Base-by-base conservation (phyloP, 2,329 filamentous ascomycete genomes). In the Neonectria faginata region DNA sequence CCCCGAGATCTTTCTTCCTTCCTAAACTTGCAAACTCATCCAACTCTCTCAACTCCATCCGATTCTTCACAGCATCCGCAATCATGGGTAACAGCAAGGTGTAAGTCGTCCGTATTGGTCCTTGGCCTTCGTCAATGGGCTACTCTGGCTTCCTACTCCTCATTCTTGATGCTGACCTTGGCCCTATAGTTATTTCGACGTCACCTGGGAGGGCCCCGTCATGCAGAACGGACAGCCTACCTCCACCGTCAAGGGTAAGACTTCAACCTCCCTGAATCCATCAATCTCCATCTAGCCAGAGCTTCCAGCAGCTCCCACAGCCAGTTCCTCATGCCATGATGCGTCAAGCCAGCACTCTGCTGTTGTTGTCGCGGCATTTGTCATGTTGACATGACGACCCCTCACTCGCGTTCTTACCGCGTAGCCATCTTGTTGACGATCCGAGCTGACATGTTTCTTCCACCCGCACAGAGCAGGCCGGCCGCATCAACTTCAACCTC, bases 401-500 rank as follows among this genome's bases (percentile, higher is more conserved):
- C 44, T 29, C 41, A 57, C 11, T 48, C 51, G 20, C 50, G 41
- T 42, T 36, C 57, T 31, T 29, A 54, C 29, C 57, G 42, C 47
- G 42, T 41, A 9, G 47, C 16, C 51, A 25, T 18, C 20, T 53
- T 45, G 42, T 44, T 41, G 56, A 51, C 22, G 18, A 57, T 57
- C 54, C 25, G 36, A 58, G 63, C 72, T 74, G 67, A 78, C 64
- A 14, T 56, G 50, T n/a, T 60, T 41, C 18, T 12, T 42, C 50
- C 67, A 64, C 44, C 61, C 55, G 51, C 78, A 70, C 73, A 93
- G 93, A 81, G 67, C 91, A 96, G 83, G 76, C 74, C 57, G 93
- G 91, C 77, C 91, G 92, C 79, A 92, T 98, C 86, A 91, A 88
- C 85, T 97, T 97, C 86, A 89, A 90, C 76, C 92, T 98, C 79